Percentiles rank a stretch among this genome's conserved stretches.
Evolutionary conservation across 345 rosid species (phyloP).

Genomic region (Erucastrum elatum): DNA sequence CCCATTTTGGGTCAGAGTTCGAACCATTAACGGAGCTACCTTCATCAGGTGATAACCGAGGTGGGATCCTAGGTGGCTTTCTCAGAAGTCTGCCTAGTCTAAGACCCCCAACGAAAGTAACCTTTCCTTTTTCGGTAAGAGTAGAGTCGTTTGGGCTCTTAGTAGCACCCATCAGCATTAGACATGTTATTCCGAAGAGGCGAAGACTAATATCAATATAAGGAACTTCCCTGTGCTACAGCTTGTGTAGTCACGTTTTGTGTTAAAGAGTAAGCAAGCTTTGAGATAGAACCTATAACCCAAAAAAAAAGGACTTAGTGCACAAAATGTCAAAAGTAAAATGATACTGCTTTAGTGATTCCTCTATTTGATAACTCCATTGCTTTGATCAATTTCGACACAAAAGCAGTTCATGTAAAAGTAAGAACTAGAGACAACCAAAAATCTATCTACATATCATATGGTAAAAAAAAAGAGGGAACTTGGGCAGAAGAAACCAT

Average conservation of each 20-base stretch:
- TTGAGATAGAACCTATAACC: constrained; percentile 67
- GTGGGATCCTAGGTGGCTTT: constrained; percentile 89
- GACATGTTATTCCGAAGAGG: constrained; percentile 74
- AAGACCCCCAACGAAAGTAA: constrained; percentile 38
- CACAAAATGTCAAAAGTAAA: too few species aligned
- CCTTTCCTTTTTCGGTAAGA: constrained; percentile 41
- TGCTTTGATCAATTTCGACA: background rate
- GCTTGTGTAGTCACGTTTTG: constrained; percentile 58
- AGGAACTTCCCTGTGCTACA: constrained; percentile 92
- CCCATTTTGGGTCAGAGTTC: constrained; percentile 55
- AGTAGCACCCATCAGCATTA: constrained; percentile 46
- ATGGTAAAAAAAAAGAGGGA: background rate
- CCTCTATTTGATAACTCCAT: background rate
- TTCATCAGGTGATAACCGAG: constrained; percentile 77
- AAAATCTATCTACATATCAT: background rate
- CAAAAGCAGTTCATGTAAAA: background rate
- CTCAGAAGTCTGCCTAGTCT: constrained; percentile 64
- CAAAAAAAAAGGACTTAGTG: too few species aligned
- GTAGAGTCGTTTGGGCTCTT: constrained; percentile 42
- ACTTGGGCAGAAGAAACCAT: constrained; percentile 24
- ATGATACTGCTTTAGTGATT: too few species aligned
- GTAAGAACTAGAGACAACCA: background rate
- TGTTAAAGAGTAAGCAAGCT: constrained; percentile 51
- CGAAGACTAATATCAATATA: constrained; percentile 54
- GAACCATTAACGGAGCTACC: constrained; percentile 41